These are phyloP conservation scores for Saccharomycopsis microspora DNA, from an alignment of 805 yeast species.

Conservation along the genomic window DNA sequence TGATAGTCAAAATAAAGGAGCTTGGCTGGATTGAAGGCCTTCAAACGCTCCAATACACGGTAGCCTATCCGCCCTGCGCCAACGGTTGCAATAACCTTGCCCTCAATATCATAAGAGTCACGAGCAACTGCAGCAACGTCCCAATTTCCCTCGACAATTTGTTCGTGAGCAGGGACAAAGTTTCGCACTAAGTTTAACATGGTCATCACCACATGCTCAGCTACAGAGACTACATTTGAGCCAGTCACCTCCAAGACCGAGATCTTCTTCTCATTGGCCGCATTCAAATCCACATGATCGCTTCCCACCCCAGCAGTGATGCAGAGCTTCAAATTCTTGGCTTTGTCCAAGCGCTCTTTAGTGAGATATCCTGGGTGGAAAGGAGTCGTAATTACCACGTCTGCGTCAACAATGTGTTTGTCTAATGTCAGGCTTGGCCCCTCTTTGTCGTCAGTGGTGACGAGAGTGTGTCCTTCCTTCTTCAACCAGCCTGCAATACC, in stretches of 20 bases:
- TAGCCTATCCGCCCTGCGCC: conserved; percentile 79
- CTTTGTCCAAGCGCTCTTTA: conserved; percentile 52
- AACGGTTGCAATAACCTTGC: conserved; percentile 66
- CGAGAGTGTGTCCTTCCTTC: conserved; percentile 52
- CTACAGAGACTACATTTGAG: conserved; percentile 69
- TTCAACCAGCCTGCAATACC: conserved; percentile 60
- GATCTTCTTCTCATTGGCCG: conserved; percentile 51
- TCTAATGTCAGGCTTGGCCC: conserved; percentile 49
- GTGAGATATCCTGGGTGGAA: conserved; percentile 75
- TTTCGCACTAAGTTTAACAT: conserved; percentile 62
- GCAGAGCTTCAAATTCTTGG: conserved; percentile 57
- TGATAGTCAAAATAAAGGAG: conserved; percentile 69
- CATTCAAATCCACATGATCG: conserved; percentile 66
- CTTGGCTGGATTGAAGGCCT: conserved; percentile 66
- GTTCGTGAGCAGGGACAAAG: conserved; percentile 71
- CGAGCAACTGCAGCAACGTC: conserved; percentile 69
- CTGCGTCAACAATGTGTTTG: conserved; percentile 58
- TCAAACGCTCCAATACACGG: conserved; percentile 59
- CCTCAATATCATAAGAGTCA: conserved; percentile 65
- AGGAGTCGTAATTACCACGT: conserved; percentile 70
- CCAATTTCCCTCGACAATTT: conserved; percentile 52
- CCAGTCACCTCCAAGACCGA: conserved; percentile 76
- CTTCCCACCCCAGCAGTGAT: conserved; percentile 83
- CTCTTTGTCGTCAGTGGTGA: conserved; percentile 61
- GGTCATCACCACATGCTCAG: conserved; percentile 71